Evolutionary conservation across 306 rosid genomes (phyloP), one percentile per base, ranked within the genome.

Genomic region (Cotoneaster glaucophyllus): DNA sequence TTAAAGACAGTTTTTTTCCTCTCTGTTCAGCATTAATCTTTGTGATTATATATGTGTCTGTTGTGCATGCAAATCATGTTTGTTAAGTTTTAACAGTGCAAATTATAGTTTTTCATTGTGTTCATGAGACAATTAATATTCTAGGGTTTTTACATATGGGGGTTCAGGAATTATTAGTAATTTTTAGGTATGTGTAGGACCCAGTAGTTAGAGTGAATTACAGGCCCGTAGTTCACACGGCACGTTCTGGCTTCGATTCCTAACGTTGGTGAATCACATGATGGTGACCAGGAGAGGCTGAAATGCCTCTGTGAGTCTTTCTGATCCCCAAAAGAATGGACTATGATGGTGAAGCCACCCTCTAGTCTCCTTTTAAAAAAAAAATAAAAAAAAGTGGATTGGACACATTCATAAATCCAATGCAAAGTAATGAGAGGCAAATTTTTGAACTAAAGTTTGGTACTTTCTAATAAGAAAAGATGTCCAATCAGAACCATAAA

Each of bases 201-300:
- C 0, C 2, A 37, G 41, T 7, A 37, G 10, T 37, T 37, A 37
- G 41, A 7, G 2, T 37, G 2, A 37, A 37, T 37, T 37, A 0
- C 9, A 37, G 10, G 2, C 0, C 0, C 9, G 2, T 37, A 37
- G 9, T 37, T 0, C 9, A 37, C 2, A 7, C 9, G 4, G 31
- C 31, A 29, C 31, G n/a, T 29, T 4, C 31, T 29, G 1, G 0
- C 3, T 29, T 29, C 0, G 4, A 29, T 29, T 29, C 31, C 31
- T 29, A 3, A 3, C 4, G 4, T 4, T 29, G 0, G 31, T 29
- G 31, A 29, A 29, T 3, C 31, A 29, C 31, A 29, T 29, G 0
- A 29, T 29, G 31, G 31, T 29, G 31, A 29, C 31, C 31, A 29
- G 31, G 31, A 0, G 0, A 29, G 31, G 31, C 31, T 29, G 4